Percentiles rank a stretch among this genome's conserved stretches.
These are phyloP conservation scores for Pichia membranifaciens DNA, from an alignment of 805 yeast species.

Conservation along the genomic window DNA sequence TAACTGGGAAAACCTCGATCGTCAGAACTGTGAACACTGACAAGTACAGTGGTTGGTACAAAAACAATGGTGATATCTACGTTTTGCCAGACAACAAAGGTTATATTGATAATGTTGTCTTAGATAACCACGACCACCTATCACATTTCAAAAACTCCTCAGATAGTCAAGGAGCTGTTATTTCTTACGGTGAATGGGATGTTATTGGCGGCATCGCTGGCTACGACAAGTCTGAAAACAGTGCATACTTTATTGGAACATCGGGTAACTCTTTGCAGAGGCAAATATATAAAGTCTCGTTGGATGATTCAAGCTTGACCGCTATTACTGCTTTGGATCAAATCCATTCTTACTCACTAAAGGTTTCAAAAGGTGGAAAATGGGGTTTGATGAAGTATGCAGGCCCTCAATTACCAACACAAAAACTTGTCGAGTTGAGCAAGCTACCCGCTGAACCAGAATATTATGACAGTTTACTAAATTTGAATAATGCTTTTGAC, in stretches of 20 bases:
- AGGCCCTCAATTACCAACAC: constrained; percentile 47
- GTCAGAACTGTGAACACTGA: constrained; percentile 41
- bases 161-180: constrained; percentile 34
- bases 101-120: constrained; percentile 56
- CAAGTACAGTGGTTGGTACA: constrained; percentile 51
- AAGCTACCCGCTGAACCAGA: constrained; percentile 11
- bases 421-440: constrained; percentile 33
- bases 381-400: constrained; percentile 40
- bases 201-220: constrained; percentile 44
- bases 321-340: constrained; percentile 29
- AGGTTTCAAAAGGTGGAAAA: constrained; percentile 52
- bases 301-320: constrained; percentile 25
- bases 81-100: constrained; percentile 42
- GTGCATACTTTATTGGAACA: constrained; percentile 54
- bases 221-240: constrained; percentile 41
- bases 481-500: constrained; percentile 14
- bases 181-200: constrained; percentile 48
- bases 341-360: constrained; percentile 44
- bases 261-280: constrained; percentile 49
- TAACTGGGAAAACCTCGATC: constrained; percentile 27
- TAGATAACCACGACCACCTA: constrained; percentile 54
- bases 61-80: constrained; percentile 33
- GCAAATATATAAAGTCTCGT: constrained; percentile 48
- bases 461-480: constrained; percentile 13
- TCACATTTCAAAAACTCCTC: constrained; percentile 46